Base-by-base conservation (phyloP, 2,329 filamentous ascomycete species). In the Cordyceps farinosa region DNA sequence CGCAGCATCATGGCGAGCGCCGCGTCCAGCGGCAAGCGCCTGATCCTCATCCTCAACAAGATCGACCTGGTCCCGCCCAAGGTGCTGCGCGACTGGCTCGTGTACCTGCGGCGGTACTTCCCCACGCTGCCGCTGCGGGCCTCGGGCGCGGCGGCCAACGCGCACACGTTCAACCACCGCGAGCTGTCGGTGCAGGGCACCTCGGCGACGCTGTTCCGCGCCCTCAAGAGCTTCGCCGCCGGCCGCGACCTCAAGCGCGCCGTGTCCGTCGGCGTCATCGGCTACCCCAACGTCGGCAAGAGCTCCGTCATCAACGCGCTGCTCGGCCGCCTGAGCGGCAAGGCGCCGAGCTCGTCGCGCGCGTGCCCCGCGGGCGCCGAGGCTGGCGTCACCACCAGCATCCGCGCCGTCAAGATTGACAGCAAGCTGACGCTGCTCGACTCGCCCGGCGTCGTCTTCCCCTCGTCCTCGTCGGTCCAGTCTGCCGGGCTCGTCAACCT, bases 261-360 rank as follows among this genome's bases (percentile, higher is more conserved):
- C 60, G 87, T 96, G 70, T 93, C 91, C 27, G 93, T 97, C 65
- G 93, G 93, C 67, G 91, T 97, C 66, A 96, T 97, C 69, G 93
- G 93, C 34, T 97, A 97, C 76, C 93, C 93, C 70, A 97, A 97
- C 74, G 93, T 97, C 65, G 93, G 93, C 74, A 97, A 97, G 81
- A 96, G 92, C 34, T 97, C 92, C 57, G 92, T 97, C 71, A 97
- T 97, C 83, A 97, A 97, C 76, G 91, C 92, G 17, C 87, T 97
- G 62, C 89, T 92, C 27, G 87, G 90, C 44, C 86, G 91, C 44
- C 81, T 97, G 69, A 86, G 89, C 67, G 84, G 87, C 63, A 87
- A 85, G 71, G 85, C 85, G 44, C 79, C 79, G 51, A 74, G 76
- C 68, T 79, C 84, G 69, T 82, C 83, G 42, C 77, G 73, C 66